A percentile compares a stretch with the other conserved stretches of the same genome.
phyloP scores from a whole-genome alignment of 208 protist genomes.

The Herpetomonas muscarum region DNA sequence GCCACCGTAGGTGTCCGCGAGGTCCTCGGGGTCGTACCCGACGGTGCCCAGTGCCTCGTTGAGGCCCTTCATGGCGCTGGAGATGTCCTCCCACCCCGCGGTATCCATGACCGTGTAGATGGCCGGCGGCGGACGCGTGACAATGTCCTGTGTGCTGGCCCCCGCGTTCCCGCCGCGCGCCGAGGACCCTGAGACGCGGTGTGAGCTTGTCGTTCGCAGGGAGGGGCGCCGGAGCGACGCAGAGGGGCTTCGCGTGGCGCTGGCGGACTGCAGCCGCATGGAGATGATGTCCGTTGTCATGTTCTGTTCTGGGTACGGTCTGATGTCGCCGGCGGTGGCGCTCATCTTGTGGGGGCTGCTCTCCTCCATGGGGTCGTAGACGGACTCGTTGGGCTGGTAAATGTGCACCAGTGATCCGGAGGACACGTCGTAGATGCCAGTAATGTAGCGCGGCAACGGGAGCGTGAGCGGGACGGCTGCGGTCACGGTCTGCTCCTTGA shows the following conservation, averaged over 20 bases:
- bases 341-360: no score
- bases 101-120: constrained; percentile 42
- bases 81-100: constrained; percentile 52
- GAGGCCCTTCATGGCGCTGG: constrained; percentile 49
- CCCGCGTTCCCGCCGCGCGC: no score
- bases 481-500: constrained; percentile 3
- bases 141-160: no score
- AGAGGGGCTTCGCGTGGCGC: no score
- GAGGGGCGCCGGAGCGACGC: no score
- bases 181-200: no score
- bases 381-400: constrained; percentile 1
- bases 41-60: constrained; percentile 75
- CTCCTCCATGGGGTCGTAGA: constrained; percentile 1
- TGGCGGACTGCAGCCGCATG: no score
- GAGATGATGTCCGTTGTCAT: no score
- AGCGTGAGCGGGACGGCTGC: constrained; percentile 24
- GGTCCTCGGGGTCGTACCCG: constrained; percentile 47
- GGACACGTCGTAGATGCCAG: constrained; percentile 80
- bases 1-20: constrained; percentile 3
- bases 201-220: no score
- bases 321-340: no score
- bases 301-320: no score
- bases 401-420: constrained; percentile 67
- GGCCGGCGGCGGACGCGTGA: constrained; percentile 14
- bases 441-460: constrained; percentile 68